These are phyloP conservation scores for Lentinus brumalis DNA, from an alignment of 768 basidiomycete species.

Conservation along the genomic window DNA sequence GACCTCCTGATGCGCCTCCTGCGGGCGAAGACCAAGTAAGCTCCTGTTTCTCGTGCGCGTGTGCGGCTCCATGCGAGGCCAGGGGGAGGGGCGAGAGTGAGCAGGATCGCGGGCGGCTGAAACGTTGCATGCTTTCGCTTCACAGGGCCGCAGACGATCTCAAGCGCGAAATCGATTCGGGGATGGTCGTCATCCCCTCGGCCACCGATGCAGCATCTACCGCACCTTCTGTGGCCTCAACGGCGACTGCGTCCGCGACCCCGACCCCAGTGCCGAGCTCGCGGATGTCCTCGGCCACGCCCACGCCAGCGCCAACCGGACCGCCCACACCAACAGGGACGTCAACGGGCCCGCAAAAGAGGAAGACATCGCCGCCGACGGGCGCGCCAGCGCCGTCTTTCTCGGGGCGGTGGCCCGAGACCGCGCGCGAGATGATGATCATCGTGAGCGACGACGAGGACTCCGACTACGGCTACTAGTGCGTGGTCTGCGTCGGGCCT, in stretches of 20 bases:
- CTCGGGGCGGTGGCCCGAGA: slow-evolving; percentile 46
- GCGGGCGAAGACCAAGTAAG: slow-evolving; percentile 55
- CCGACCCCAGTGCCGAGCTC: background rate
- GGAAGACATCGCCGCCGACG: slow-evolving; percentile 1
- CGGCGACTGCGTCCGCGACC: background rate
- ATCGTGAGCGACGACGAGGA: slow-evolving; percentile 54
- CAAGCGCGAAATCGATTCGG: slow-evolving; percentile 5
- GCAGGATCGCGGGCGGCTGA: background rate
- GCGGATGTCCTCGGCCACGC: background rate
- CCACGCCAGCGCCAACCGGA: background rate
- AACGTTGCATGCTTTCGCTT: background rate
- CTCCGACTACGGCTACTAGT: slow-evolving; percentile 28
- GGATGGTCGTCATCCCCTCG: background rate
- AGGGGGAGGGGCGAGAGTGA: background rate
- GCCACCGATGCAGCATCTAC: background rate
- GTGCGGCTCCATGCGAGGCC: background rate
- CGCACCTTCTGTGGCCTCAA: background rate
- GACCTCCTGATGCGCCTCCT: slow-evolving; percentile 46
- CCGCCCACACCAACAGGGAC: slow-evolving; percentile 1
- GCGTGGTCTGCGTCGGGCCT: no score
- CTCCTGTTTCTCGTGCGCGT: background rate
- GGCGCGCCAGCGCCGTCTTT: background rate
- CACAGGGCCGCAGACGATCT: slow-evolving; percentile 41
- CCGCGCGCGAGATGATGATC: slow-evolving; percentile 44
- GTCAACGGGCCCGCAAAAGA: background rate